Percentiles rank a stretch among this genome's conserved stretches.
Evolutionary conservation across 495 filamentous ascomycete species (phyloP).

Genomic region (Halenospora varia): DNA sequence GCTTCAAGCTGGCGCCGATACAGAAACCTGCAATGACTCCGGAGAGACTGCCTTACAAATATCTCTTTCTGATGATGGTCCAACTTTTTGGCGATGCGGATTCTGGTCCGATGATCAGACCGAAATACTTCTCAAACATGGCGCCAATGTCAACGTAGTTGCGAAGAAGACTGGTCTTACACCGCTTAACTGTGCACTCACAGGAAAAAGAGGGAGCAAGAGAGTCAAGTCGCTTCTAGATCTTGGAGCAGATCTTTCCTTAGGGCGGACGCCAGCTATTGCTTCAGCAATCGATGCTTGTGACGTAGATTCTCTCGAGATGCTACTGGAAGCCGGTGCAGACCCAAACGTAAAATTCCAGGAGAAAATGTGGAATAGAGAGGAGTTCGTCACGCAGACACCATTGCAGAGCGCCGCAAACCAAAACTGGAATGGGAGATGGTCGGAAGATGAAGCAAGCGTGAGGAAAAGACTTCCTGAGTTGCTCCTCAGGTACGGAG

Average conservation of each 20-base stretch:
- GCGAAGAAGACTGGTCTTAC: slow-evolving; percentile 19
- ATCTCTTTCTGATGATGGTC: slow-evolving; percentile 22
- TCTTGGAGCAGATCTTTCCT: slow-evolving; percentile 12
- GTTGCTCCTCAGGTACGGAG: background rate
- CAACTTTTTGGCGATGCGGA: background rate
- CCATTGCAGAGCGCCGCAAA: background rate
- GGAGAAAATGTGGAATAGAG: background rate
- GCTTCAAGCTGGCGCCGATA: slow-evolving; percentile 33
- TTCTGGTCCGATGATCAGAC: slow-evolving; percentile 21
- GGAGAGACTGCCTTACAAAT: slow-evolving; percentile 35
- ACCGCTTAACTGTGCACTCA: slow-evolving; percentile 23
- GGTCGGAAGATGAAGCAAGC: background rate
- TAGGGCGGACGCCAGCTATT: background rate
- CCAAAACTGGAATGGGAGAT: background rate
- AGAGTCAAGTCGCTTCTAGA: slow-evolving; percentile 25
- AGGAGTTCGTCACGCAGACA: background rate
- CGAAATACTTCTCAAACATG: slow-evolving; percentile 28
- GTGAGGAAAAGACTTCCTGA: background rate
- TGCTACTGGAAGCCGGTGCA: background rate
- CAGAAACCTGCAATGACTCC: slow-evolving; percentile 26
- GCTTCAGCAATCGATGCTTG: slow-evolving; percentile 1
- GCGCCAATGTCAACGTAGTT: slow-evolving; percentile 34
- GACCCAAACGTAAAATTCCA: background rate
- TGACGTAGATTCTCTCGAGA: background rate
- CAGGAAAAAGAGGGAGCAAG: slow-evolving; percentile 30